Evolutionary conservation across 2,329 filamentous ascomycete species (phyloP), one percentile per base, ranked within the genome.

Genomic region (Drechslerella stenobrocha): DNA sequence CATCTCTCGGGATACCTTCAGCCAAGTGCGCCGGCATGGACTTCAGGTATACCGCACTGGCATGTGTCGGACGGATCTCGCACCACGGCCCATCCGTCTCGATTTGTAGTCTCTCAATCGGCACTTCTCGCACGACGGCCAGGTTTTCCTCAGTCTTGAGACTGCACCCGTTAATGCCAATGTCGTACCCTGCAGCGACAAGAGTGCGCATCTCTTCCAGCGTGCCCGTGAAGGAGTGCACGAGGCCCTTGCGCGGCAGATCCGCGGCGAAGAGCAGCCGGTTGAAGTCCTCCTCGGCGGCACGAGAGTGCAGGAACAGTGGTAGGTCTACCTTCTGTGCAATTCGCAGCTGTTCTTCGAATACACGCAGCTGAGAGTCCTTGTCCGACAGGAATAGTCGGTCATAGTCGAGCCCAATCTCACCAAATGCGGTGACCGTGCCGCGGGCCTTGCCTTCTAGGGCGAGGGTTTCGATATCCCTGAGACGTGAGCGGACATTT

Each of bases 1-100:
- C 87, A 2, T 86, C 81, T 77, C 88, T 95, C 72, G 87, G 93
- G 1, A 50, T 44, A 30, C 89, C 78, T 52, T 84, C 81, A 0
- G 87, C 86, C 1, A 88, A 83, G 52, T 86, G 86, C 3, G 84
- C 80, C 70, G 88, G 80, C 71, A 83, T 83, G 73, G 83, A 83
- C 72, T 81, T 79, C 45, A 81, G 78, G 74, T 82, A 81, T 72
- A 80, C 81, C 73, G 87, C 88, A 1, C 89, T 90, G 26, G 91
- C 90, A 77, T 98, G 92, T 26, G 84, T 89, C 0, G 90, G 87
- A 22, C 93, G 81, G 64, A 98, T 92, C 76, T 98, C 93, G 75
- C 93, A 98, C 88, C 93, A 98, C 2, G 93, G 93, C 1, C 93
- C 93, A 75, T 98, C 93, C 0, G 93, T 98, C 80, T 98, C 93